Percentiles rank a stretch among this genome's conserved stretches.
phyloP scores from a whole-genome alignment of 371 early-diverging fungal species.

The Apophysomyces trapeziformis region DNA sequence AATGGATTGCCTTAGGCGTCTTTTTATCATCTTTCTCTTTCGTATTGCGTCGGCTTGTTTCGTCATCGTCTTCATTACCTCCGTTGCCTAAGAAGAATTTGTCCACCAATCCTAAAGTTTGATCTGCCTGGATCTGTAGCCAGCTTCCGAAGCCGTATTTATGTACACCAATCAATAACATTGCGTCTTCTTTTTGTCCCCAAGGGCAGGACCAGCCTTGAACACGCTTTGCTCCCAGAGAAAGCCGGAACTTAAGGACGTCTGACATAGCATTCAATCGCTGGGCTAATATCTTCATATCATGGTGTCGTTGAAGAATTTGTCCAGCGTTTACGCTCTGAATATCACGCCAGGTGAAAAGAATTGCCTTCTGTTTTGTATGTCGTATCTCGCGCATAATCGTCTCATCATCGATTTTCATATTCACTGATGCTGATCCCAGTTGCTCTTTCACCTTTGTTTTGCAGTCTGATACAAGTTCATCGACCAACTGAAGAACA shows the following conservation, averaged over 20 bases:
- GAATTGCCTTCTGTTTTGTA: conserved; percentile 78
- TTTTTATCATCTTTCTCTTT: conserved; percentile 42
- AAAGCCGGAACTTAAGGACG: conserved; percentile 62
- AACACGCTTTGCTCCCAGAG: conserved; percentile 77
- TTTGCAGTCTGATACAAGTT: conserved; percentile 76
- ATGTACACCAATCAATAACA: conserved; percentile 93
- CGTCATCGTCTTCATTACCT: conserved; percentile 41
- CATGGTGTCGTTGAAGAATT: conserved; percentile 68
- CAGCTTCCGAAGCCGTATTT: conserved; percentile 95
- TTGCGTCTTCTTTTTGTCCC: conserved; percentile 95
- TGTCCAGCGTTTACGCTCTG: conserved; percentile 85
- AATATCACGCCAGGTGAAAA: conserved; percentile 78
- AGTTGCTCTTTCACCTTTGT: conserved; percentile 65
- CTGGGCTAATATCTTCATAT: conserved; percentile 49
- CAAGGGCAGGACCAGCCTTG: conserved; percentile 88
- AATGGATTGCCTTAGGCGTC: conserved; percentile 84
- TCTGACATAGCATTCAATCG: conserved; percentile 32
- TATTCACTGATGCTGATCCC: conserved; percentile 33
- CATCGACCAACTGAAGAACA: conserved; percentile 58
- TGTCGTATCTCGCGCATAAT: conserved; percentile 55
- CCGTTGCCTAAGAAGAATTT: conserved; percentile 80
- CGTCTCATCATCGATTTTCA: conserved; percentile 44
- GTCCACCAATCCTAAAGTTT: conserved; percentile 69
- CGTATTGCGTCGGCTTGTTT: conserved; percentile 25
- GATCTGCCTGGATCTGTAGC: conserved; percentile 84